Evolutionary conservation across 2,329 filamentous ascomycete species (phyloP), one percentile per base, ranked within the genome.

Genomic region (Botrytis medusae): DNA sequence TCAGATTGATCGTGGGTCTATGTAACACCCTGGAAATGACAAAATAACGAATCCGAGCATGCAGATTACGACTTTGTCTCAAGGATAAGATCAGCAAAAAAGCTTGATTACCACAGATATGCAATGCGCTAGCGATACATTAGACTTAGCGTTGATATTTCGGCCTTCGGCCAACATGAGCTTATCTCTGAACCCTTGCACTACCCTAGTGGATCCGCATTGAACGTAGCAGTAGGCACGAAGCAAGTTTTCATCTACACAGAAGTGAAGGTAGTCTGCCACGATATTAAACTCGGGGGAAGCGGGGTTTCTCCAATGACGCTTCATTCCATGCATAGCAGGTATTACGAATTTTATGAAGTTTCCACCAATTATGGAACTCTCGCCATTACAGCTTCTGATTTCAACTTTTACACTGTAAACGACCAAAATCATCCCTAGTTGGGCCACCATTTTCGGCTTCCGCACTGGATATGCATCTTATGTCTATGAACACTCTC

Each of bases 131-230:
- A 37, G 60, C 60, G 14, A 62, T 25, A 22, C 60, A 25, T 62
- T 62, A n/a, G 25, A 62, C 22, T 40, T 42, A 62, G 60, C 22
- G 37, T 42, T 57, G n/a, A 29, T 57, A 32, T 29, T 57, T 57
- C 51, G 51, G 51, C n/a, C 16, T 57, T 61, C 59, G 37, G 34
- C 59, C 59, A 40, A 37, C 37, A 62, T 40, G 37, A 40, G 60
- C 60, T 62, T 62, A 62, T 62, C 60, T 62, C 25, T n/a, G 10
- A 25, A 62, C 60, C 60, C 60, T 40, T 14, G 60, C 42, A 37
- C 34, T 25, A n/a, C 60, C 34, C 34, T 42, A 40, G 25, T n/a
- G 14, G 25, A n/a, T 42, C 34, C 34, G 37, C 60, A 40, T 42
- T 40, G 34, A 42, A 40, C 5, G 60, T 62, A 62, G 25, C 12